Conservation (phyloP, 148 eudicot genomes). For the Fallopia convolvulus region DNA sequence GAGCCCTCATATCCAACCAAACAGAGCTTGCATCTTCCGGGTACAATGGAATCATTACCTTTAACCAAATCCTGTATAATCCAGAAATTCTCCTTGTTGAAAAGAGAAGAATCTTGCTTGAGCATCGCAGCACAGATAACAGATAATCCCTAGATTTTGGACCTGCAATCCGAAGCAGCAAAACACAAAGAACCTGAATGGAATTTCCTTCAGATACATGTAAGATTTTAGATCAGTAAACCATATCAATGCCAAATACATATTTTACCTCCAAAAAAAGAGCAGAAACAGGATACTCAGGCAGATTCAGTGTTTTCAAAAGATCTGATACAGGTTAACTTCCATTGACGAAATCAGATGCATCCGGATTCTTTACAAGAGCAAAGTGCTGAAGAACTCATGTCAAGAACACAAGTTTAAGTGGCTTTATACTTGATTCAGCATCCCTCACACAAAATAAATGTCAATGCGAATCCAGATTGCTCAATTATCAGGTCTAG, state of each 20-base stretch:
- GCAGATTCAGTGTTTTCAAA: conserved; percentile 74
- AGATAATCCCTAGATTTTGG: conserved; percentile 82
- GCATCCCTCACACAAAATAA: not conserved
- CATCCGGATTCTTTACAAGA: not conserved
- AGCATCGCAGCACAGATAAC: no score
- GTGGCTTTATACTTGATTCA: not conserved
- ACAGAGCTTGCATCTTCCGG: no score
- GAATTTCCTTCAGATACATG: no score
- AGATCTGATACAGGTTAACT: conserved; percentile 39
- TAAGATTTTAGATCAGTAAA: conserved; percentile 15
- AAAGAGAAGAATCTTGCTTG: no score
- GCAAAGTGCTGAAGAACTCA: not conserved
- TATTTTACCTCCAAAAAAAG: not conserved
- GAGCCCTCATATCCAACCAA: no score
- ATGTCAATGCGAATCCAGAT: not conserved
- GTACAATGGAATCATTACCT: no score
- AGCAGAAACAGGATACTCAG: conserved; percentile 35
- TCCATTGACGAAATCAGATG: not conserved
- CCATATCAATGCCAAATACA: conserved; percentile 2
- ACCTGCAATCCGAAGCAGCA: no score
- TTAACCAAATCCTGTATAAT: no score
- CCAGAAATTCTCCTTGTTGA: no score
- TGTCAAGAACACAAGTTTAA: not conserved
- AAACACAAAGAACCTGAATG: no score
- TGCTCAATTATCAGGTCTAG: not conserved